Conservation (phyloP, 116 monocot species). For the Thalassia testudinum region DNA sequence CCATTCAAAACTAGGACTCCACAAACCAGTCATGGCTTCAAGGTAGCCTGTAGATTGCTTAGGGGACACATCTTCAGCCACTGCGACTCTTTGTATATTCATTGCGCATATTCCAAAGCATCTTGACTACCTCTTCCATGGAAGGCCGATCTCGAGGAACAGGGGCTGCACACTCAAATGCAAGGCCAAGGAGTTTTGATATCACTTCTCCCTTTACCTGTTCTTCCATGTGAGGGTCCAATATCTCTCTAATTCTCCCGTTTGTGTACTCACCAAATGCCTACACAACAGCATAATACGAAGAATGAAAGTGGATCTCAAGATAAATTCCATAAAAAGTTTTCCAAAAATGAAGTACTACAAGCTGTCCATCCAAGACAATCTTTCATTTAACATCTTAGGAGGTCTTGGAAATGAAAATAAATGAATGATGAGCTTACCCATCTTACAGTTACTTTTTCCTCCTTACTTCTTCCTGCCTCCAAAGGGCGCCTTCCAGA, state of each 20-base stretch:
- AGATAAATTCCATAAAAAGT: not conserved
- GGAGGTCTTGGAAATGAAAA: too few species aligned
- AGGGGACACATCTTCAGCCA: too few species aligned
- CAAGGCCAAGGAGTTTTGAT: conserved; percentile 26
- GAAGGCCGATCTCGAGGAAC: conserved; percentile 42
- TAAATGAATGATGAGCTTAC: conserved; percentile 17
- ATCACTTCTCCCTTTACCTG: conserved; percentile 27
- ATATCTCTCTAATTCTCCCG: conserved; percentile 25
- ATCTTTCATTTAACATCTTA: not conserved
- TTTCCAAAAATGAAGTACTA: too few species aligned
- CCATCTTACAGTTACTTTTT: conserved; percentile 73
- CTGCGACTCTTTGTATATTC: conserved; percentile 18
- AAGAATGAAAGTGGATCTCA: too few species aligned
- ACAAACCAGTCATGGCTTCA: too few species aligned
- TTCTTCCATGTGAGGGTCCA: conserved; percentile 50
- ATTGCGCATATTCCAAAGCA: conserved; percentile 63
- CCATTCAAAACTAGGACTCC: too few species aligned
- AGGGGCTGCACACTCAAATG: conserved; percentile 68
- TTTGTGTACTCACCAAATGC: conserved; percentile 43
- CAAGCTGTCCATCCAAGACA: not conserved
- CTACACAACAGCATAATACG: conserved; percentile 5
- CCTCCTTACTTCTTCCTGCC: conserved; percentile 28
- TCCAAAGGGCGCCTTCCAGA: conserved; percentile 76
- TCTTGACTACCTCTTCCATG: conserved; percentile 60
- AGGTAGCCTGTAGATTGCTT: too few species aligned